Percentiles rank a stretch among this genome's conserved stretches.
Evolutionary conservation across 1,284 basidiomycete genomes (phyloP).

Genomic region (Fistulina hepatica): DNA sequence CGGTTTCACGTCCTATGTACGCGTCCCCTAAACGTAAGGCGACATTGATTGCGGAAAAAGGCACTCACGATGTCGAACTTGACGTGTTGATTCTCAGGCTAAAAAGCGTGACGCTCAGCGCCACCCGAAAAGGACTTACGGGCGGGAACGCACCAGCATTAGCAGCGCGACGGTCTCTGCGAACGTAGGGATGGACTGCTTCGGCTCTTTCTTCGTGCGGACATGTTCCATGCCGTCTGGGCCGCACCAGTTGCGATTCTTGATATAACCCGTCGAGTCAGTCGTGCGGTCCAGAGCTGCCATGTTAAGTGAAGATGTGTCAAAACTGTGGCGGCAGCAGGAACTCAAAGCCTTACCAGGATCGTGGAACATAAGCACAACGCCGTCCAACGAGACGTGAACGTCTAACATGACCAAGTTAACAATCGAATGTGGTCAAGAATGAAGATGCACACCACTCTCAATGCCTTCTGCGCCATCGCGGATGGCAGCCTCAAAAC

Average conservation of each 20-base stretch:
- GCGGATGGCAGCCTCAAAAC: conserved; percentile 85
- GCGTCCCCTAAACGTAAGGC: background rate
- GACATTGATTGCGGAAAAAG: background rate
- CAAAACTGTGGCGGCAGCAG: conserved; percentile 15
- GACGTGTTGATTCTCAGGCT: conserved; percentile 80
- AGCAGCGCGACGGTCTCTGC: conserved; percentile 72
- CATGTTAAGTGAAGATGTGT: conserved; percentile 3
- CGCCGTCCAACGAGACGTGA: conserved; percentile 84
- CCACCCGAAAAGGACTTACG: conserved; percentile 8
- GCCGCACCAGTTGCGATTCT: conserved; percentile 63
- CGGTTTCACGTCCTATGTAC: conserved; percentile 73
- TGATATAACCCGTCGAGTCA: conserved; percentile 58
- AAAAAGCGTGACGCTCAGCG: conserved; percentile 5
- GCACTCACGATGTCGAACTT: conserved; percentile 60
- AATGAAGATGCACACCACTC: conserved; percentile 57
- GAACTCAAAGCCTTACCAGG: no score
- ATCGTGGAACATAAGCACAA: conserved; percentile 95
- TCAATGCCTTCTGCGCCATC: conserved; percentile 95
- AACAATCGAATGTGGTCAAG: conserved; percentile 22
- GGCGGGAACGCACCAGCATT: conserved; percentile 47
- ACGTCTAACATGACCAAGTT: conserved; percentile 65
- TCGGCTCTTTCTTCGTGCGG: conserved; percentile 71
- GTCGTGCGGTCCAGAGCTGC: conserved; percentile 62
- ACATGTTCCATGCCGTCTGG: conserved; percentile 73
- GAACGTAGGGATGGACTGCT: conserved; percentile 83